Evolutionary conservation across 2,329 filamentous ascomycete genomes (phyloP).

Genomic region (Neopestalotiopsis sp.): DNA sequence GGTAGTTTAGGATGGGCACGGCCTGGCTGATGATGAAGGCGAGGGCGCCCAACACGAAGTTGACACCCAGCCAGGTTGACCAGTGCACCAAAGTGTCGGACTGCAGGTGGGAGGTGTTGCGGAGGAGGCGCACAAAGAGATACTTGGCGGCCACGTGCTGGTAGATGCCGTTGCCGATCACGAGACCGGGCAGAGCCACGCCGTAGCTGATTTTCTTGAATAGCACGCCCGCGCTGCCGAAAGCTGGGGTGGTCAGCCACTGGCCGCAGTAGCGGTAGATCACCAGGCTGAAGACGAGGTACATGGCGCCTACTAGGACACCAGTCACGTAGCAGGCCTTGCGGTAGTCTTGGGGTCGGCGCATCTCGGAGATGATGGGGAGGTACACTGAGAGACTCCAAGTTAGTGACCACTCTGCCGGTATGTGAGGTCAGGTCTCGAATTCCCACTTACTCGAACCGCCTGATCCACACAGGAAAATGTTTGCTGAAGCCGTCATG

Average conservation of each 20-base stretch:
- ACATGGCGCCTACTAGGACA: conserved; percentile 30
- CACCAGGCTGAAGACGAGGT: conserved; percentile 35
- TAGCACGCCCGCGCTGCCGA: conserved; percentile 32
- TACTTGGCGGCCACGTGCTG: conserved; percentile 46
- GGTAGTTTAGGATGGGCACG: conserved; percentile 42
- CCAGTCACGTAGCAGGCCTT: conserved; percentile 31
- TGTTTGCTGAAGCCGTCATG: conserved; percentile 56
- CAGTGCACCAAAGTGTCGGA: conserved; percentile 40
- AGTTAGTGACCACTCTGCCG: neutral
- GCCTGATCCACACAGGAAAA: conserved; percentile 59
- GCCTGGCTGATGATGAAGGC: conserved; percentile 38
- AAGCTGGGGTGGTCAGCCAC: conserved; percentile 34
- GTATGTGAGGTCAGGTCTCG: neutral
- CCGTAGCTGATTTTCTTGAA: conserved; percentile 40
- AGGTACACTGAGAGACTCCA: conserved; percentile 51
- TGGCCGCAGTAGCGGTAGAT: conserved; percentile 36
- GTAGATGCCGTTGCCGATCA: conserved; percentile 37
- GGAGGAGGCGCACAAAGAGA: conserved; percentile 44
- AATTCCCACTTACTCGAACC: conserved; percentile 27
- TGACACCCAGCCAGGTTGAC: conserved; percentile 42
- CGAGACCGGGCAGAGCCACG: conserved; percentile 33
- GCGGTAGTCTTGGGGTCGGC: conserved; percentile 51
- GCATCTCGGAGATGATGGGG: conserved; percentile 64
- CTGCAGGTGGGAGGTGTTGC: conserved; percentile 41
- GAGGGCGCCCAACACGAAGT: conserved; percentile 31